Evolutionary conservation across 2,329 filamentous ascomycete species (phyloP), one percentile per base, ranked within the genome.

Genomic region (Penicillium expansum): DNA sequence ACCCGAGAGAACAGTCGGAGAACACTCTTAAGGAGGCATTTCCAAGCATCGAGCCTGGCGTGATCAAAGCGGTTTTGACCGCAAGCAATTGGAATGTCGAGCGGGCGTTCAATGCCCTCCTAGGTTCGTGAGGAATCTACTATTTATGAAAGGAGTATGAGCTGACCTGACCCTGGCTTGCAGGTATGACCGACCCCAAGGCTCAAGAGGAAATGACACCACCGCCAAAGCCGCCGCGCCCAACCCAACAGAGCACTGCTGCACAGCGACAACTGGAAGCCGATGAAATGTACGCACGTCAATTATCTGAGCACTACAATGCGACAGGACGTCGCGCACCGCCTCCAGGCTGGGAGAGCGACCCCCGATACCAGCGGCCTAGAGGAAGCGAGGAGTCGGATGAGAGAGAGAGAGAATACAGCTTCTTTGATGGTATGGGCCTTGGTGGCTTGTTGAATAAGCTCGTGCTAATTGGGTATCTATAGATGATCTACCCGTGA

Each of bases 11-110:
- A 74, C 89, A 96, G 78, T 92, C 91, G 47, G 89, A 93, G 75
- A 84, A 85, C 67, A 97, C 92, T 4, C 81, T 99, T 55, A 93
- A 91, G 73, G 94, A 99, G 74, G 94, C 94, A 0, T 99, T 99
- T 68, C 94, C 94, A 0, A 83, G 80, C 54, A 90, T 97, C 59
- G 94, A 99, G 52, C 72, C 78, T 8, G 74, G 85, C 43, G 89
- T 99, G 45, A 84, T 99, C 74, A 96, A 88, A 75, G 94, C 94
- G 30, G 89, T 99, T 0, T 78, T 99, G 62, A 82, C 84, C 24
- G 94, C 94, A 14, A 97, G 94, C 73, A 83, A 87, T 57, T 93
- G 92, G 58, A 86, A 88, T 68, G 87, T 97, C 47, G 94, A 99
- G 74, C 90, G 91, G 32, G 93, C 94, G 14, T 99, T 99, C 78